phyloP scores from a whole-genome alignment of 73 alveolate genomes.

The Paramecium biaurelia region DNA sequence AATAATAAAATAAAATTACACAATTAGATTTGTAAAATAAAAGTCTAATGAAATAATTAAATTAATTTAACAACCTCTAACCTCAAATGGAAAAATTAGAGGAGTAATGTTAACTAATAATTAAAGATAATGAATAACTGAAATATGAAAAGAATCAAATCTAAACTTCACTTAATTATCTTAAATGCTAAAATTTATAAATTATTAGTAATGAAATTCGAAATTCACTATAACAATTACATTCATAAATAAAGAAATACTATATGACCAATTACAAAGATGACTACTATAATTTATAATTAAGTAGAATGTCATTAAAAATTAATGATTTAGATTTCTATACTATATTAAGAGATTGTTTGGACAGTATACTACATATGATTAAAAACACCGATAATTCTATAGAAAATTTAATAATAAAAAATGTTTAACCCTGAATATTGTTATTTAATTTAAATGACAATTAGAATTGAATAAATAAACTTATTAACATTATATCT shows the following conservation, averaged over 20 bases:
- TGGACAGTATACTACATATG: not conserved
- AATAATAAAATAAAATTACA: not conserved
- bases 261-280: not conserved
- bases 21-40: not conserved
- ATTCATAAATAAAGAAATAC: not conserved
- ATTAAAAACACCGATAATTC: not conserved
- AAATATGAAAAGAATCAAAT: not conserved
- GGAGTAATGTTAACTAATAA: not conserved
- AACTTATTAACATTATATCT: not conserved
- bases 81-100: not conserved
- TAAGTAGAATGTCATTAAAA: not conserved
- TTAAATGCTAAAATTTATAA: not conserved
- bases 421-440: not conserved
- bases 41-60: not conserved
- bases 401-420: not conserved
- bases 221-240: not conserved
- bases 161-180: not conserved
- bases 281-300: not conserved
- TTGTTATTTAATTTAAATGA: not conserved
- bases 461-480: not conserved
- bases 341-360: not conserved
- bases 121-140: conserved; percentile 23
- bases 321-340: not conserved
- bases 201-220: not conserved
- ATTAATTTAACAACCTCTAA: not conserved